Base-by-base conservation (phyloP, 2,329 filamentous ascomycete species). In the Tolypocladium album region DNA sequence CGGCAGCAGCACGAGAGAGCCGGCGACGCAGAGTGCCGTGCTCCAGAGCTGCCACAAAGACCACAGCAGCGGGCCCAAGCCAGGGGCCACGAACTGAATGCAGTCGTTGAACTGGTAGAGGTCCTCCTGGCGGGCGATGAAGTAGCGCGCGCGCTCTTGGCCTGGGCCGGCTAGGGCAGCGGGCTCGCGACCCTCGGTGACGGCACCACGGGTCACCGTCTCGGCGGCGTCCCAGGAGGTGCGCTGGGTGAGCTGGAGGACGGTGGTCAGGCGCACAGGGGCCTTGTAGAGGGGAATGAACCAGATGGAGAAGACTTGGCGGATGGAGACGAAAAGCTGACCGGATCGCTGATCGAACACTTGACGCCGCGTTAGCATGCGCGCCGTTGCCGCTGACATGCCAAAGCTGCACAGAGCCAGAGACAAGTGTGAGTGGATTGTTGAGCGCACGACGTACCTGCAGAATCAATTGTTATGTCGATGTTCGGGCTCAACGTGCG, bases 401-500 rank as follows among this genome's bases (percentile, higher is more conserved):
- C 47, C 15, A 7, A 34, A 34, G 15, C 15, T 69, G 43, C 7
- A 42, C 4, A 8, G 20, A 3, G 17, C 15, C 15, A 31, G 27
- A 24, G n/a, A 24, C 20, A 38, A 3, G 8, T n/a, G 20, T 24
- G 11, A 2, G 12, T 22, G 12, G 22, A 0, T 24, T 4, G 9
- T 1, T 11, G 43, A 24, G 20, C 27, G 15, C 6, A 20, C 2
- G 13, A 59, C 50, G 8, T 36, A 83, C 82, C 77, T 52, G 74
- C 72, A 4, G 80, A 82, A 63, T 90, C 82, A 22, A 96, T 78
- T 1, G 81, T 75, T 15, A 93, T 74, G 52, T 86, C 79, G 64
- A 94, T 89, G 22, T 79, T 76, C 0, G 92, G 92, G 62, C 86
- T 90, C 69, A 96, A 78, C 64, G 93, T 88, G 68, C 91, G 90